These are phyloP conservation scores for Amniculicola lignicola DNA, from an alignment of 495 filamentous ascomycete genomes.

Conservation along the genomic window DNA sequence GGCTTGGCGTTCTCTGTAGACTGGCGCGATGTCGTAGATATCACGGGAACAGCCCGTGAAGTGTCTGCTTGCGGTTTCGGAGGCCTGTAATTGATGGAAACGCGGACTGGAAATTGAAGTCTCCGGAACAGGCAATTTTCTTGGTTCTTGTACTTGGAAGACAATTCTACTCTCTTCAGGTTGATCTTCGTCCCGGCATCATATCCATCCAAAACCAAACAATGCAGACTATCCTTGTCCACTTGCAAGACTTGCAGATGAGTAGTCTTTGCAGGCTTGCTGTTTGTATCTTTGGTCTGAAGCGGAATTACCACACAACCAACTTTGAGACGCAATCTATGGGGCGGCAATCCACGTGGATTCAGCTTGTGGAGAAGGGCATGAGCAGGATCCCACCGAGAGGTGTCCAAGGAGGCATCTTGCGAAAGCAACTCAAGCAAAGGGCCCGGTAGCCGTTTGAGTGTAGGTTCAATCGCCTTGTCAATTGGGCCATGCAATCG, in stretches of 20 bases:
- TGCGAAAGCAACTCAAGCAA: constrained; percentile 27
- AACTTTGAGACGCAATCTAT: constrained; percentile 25
- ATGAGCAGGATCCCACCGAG: constrained; percentile 14
- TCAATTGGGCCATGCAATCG: constrained; percentile 30
- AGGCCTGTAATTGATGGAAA: background rate
- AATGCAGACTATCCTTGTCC: constrained; percentile 18
- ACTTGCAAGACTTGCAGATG: constrained; percentile 19
- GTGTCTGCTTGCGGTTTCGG: background rate
- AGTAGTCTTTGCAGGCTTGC: constrained; percentile 13
- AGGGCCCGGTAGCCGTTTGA: constrained; percentile 16
- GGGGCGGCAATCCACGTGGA: constrained; percentile 16
- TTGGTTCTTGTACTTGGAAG: constrained; percentile 21
- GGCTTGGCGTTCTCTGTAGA: too few species aligned
- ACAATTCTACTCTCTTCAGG: constrained; percentile 18
- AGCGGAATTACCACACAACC: constrained; percentile 25
- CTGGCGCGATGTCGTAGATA: background rate
- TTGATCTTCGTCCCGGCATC: constrained; percentile 19
- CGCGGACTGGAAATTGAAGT: constrained; percentile 26
- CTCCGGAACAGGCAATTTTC: constrained; percentile 7
- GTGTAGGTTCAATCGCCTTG: constrained; percentile 12
- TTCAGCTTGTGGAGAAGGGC: constrained; percentile 27
- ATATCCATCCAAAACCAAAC: constrained; percentile 23
- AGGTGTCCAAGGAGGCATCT: constrained; percentile 11
- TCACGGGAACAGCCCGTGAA: background rate
- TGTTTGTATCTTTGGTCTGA: constrained; percentile 14